Base-by-base conservation (phyloP, 2,329 filamentous ascomycete species). In the Falciphora oryzae region DNA sequence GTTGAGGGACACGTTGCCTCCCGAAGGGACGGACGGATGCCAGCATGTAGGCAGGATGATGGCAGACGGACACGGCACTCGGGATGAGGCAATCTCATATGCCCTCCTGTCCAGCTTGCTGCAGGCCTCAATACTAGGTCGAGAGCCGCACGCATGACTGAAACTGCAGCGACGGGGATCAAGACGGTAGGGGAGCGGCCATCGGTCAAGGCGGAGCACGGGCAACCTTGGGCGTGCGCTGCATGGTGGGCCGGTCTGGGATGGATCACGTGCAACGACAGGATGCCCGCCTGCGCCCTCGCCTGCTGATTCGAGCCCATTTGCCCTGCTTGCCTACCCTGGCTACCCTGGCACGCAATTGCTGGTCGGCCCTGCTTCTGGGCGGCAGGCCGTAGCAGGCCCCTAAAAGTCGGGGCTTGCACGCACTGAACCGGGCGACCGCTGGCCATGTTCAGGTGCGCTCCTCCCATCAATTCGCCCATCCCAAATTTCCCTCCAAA, bases 401-500 rank as follows among this genome's bases (percentile, higher is more conserved):
- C 57, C 25, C 57, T 25, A 18, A 58, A 16, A 28, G 57, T 58
- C 57, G 29, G 25, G 27, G 29, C 57, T 58, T 11, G 25, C 57
- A 58, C 57, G 27, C 57, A 29, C 57, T 58, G 57, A 18, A 18
- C 27, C 13, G 7, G 22, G 44, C 44, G 44, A 25, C 44, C 44
- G 22, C 44, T 53, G 44, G 44, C 7, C 22, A 8, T 53, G 44
- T 53, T 53, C 10, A 53, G 44, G 57, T 18, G 57, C 27, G 29
- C 18, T 31, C 57, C 29, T 58, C 27, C 57, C 57, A 58, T 28
- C 61, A 57, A 32, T 28, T 18, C 61, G 25, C 38, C 56, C 62
- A 44, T 59, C 57, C 56, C 29, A 63, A 63, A 58, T 63, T 59
- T 59, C 57, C 53, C 57, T 31, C 32, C 62, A 50, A 63, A 57